These are phyloP conservation scores for Fomitopsis betulina DNA, from an alignment of 1,284 basidiomycete genomes.

Conservation along the genomic window DNA sequence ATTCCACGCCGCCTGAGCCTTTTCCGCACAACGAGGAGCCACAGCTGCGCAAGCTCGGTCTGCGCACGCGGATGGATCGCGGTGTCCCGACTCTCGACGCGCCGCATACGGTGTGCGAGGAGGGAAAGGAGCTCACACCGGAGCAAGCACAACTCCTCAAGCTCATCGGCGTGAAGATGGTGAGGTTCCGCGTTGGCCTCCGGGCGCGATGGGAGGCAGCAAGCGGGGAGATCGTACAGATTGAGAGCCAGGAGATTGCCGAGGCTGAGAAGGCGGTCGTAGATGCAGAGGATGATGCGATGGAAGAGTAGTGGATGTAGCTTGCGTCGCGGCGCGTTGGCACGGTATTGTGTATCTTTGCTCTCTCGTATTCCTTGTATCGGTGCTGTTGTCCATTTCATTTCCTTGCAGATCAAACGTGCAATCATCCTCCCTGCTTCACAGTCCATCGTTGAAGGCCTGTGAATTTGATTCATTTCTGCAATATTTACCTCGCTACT, in stretches of 20 bases:
- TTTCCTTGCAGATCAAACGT: slow-evolving; percentile 3
- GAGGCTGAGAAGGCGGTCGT: slow-evolving; percentile 33
- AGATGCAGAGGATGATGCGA: slow-evolving; percentile 36
- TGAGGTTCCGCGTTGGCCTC: slow-evolving; percentile 71
- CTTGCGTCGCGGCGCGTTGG: background rate
- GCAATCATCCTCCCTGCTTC: no score
- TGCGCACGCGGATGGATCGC: slow-evolving; percentile 80
- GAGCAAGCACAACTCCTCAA: slow-evolving; percentile 91
- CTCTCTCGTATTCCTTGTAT: slow-evolving; percentile 1
- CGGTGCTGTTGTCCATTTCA: slow-evolving; percentile 4
- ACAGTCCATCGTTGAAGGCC: no score
- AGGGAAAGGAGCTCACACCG: slow-evolving; percentile 74
- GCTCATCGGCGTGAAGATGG: slow-evolving; percentile 84
- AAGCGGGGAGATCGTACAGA: slow-evolving; percentile 61
- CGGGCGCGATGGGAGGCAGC: slow-evolving; percentile 74
- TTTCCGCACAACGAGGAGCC: slow-evolving; percentile 98
- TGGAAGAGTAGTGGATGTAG: slow-evolving; percentile 31
- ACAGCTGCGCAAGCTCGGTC: slow-evolving; percentile 87
- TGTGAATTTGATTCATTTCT: no score
- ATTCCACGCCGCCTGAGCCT: slow-evolving; percentile 75
- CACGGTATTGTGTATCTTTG: background rate
- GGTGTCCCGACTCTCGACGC: slow-evolving; percentile 85
- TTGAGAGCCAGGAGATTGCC: slow-evolving; percentile 40
- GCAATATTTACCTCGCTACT: no score
- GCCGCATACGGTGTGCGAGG: slow-evolving; percentile 82